Conservation (phyloP, 495 filamentous ascomycete species). For the Neurospora sp. region DNA sequence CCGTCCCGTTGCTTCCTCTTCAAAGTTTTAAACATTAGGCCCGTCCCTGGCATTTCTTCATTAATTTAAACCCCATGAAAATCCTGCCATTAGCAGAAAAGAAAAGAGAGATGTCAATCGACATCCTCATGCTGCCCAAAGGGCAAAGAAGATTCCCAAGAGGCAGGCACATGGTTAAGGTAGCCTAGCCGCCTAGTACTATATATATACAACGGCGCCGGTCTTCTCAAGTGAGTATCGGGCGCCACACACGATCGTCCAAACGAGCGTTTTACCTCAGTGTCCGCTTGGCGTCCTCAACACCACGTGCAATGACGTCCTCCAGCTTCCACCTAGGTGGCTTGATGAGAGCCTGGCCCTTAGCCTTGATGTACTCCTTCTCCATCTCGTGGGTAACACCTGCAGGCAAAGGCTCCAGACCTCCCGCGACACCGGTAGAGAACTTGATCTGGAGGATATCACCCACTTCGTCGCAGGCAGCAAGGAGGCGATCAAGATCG, state of each 20-base stretch:
- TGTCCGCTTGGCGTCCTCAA: constrained; percentile 64
- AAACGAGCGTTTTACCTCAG: constrained; percentile 39
- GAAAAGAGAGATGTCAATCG: background rate
- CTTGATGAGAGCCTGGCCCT: constrained; percentile 39
- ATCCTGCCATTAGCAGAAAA: background rate
- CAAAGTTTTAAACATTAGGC: background rate
- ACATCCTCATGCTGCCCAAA: background rate
- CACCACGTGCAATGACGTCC: constrained; percentile 70
- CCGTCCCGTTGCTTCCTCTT: background rate
- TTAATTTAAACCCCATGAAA: background rate
- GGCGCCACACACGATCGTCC: background rate
- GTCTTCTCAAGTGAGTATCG: background rate
- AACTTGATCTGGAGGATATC: constrained; percentile 92
- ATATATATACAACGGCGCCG: background rate
- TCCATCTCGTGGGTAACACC: constrained; percentile 61
- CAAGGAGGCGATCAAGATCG: constrained; percentile 82
- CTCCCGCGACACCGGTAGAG: constrained; percentile 86
- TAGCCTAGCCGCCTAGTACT: background rate
- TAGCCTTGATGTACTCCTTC: constrained; percentile 55
- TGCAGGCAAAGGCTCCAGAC: constrained; percentile 61
- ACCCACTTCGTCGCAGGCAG: constrained; percentile 87
- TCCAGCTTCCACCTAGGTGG: constrained; percentile 75
- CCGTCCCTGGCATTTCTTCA: background rate
- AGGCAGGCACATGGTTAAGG: background rate
- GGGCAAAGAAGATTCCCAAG: background rate